These are phyloP conservation scores for Boletus sp. DNA, from an alignment of 1,284 basidiomycete species.

Conservation along the genomic window DNA sequence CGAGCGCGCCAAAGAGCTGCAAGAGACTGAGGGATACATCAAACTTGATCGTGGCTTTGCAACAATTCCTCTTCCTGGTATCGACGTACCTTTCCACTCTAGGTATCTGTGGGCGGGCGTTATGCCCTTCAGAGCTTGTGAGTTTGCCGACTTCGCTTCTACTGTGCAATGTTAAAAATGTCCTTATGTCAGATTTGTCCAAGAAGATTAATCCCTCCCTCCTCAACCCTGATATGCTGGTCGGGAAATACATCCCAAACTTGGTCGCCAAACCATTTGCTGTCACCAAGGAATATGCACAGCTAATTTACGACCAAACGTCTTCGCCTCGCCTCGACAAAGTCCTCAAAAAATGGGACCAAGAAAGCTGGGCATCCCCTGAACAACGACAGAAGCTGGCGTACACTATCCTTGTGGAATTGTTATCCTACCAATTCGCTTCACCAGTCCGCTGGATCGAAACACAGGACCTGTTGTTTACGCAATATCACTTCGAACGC, in stretches of 20 bases:
- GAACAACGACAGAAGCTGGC: slow-evolving; percentile 90
- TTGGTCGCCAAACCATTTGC: slow-evolving; percentile 94
- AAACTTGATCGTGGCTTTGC: slow-evolving; percentile 95
- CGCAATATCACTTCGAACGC: slow-evolving; percentile 86
- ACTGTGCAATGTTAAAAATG: slow-evolving; percentile 21
- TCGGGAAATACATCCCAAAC: slow-evolving; percentile 97
- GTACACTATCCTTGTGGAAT: slow-evolving; percentile 93
- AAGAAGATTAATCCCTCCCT: slow-evolving; percentile 95
- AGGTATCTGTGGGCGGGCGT: slow-evolving; percentile 96
- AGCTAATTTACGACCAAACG: slow-evolving; percentile 94
- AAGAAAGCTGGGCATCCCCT: slow-evolving; percentile 80
- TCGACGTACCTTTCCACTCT: slow-evolving; percentile 99
- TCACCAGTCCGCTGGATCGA: slow-evolving; percentile 98
- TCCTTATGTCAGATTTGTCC: slow-evolving; percentile 69
- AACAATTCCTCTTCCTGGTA: slow-evolving; percentile 93
- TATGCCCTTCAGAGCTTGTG: slow-evolving; percentile 91
- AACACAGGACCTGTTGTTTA: slow-evolving; percentile 94
- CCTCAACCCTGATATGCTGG: slow-evolving; percentile 87
- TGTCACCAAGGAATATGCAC: slow-evolving; percentile 85
- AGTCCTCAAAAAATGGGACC: slow-evolving; percentile 90
- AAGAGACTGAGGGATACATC: slow-evolving; percentile 84
- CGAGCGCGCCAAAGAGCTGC: slow-evolving; percentile 73
- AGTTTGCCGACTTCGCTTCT: slow-evolving; percentile 28
- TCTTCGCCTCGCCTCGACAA: slow-evolving; percentile 91
- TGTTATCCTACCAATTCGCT: slow-evolving; percentile 94